phyloP scores from a whole-genome alignment of 2,329 filamentous ascomycete species.

The Trichoderma atrobrunneum region DNA sequence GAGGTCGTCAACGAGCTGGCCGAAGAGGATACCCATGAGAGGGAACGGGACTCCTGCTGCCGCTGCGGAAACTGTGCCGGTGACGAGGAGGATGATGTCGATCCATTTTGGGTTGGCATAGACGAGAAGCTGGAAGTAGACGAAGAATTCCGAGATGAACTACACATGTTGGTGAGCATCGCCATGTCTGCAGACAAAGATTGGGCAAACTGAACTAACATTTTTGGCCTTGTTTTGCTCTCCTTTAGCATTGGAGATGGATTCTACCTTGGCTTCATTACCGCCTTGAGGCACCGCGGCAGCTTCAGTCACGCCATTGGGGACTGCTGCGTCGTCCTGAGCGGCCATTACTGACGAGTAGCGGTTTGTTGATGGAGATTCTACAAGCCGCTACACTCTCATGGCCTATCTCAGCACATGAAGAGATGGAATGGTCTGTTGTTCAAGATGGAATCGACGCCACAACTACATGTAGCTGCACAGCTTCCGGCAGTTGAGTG shows the following conservation, averaged over 20 bases:
- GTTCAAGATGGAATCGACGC: not conserved
- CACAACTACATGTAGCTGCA: not conserved
- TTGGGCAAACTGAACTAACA: not conserved
- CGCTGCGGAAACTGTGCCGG: slow-evolving; percentile 46
- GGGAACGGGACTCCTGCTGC: slow-evolving; percentile 62
- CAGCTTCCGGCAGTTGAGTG: not conserved
- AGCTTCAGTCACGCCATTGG: not conserved
- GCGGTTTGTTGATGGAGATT: not conserved
- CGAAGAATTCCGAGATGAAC: slow-evolving; percentile 17
- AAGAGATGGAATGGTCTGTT: not conserved
- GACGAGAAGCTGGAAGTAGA: slow-evolving; percentile 45
- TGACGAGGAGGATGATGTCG: slow-evolving; percentile 42
- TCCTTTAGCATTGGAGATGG: not conserved
- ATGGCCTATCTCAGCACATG: not conserved
- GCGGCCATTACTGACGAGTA: slow-evolving; percentile 2
- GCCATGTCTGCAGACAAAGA: not conserved
- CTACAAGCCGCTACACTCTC: slow-evolving; percentile 8
- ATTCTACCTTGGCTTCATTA: not conserved
- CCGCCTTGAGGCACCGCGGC: not conserved
- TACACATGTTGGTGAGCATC: not conserved
- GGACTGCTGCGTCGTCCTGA: not conserved
- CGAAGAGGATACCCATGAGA: slow-evolving; percentile 62
- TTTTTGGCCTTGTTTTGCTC: not conserved
- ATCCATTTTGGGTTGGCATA: slow-evolving; percentile 44
- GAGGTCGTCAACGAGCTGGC: slow-evolving; percentile 60